Evolutionary conservation across 192 early-diverging fungal species (phyloP), one percentile per base, ranked within the genome.

Genomic region (Mortierella claussenii): DNA sequence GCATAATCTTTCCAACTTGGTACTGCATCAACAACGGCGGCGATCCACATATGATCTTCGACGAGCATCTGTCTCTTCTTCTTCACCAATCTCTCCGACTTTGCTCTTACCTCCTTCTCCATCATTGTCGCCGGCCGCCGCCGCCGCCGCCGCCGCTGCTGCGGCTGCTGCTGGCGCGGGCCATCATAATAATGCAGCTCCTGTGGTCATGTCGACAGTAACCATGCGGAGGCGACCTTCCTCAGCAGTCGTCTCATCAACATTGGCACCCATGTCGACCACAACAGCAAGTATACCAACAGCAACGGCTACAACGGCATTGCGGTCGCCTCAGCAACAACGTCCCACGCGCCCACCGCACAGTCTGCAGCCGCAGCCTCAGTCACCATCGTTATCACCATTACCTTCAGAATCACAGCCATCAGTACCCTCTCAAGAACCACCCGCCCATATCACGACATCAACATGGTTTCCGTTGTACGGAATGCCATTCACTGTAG

Each of bases 1-100:
- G 24, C 69, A 71, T 36, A 61, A 71, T 42, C 50, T 71, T 18
- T 71, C 69, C 2, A 71, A 71, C 34, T 34, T 71, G 17, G 60
- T 71, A 7, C 60, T 60, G 26, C 69, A 69, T 45, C 68, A 71
- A 40, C 69, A 62, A 42, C 51, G 60, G 51, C 36, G 60, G 15
- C 69, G 47, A 37, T 68, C 65, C 5, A 68, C 46, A 6, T 68
- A 68, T 51, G 65, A 68, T 10, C 21, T 68, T 9, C 24, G 65
- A 46, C 45, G 65, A 55, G 24, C 55, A 3, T 68, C 65, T 4
- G 36, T 68, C 6, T 30, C 61, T 42, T 21, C 47, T n/a, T 49
- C 53, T 27, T 6, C 46, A 15, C 9, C 52, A n/a, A 26, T 48
- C 15, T 43, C 61, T 4, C 33, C 51, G 32, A 8, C 26, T 26